Base-by-base conservation (phyloP, 2,329 filamentous ascomycete genomes). In the Teratosphaeria zuluensis region DNA sequence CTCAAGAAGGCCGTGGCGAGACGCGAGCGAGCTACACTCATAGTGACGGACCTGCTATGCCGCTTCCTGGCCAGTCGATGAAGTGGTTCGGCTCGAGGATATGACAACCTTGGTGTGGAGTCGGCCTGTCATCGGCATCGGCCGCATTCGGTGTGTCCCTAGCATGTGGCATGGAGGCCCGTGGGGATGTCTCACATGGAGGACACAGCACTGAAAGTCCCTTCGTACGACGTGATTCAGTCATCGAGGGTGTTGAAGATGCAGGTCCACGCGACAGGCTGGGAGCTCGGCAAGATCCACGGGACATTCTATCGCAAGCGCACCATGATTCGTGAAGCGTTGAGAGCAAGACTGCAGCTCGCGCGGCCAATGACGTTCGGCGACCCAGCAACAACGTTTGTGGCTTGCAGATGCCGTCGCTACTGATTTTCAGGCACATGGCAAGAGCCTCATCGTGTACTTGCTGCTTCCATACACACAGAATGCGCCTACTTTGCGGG, bases 211-310 rank as follows among this genome's bases (percentile, higher is more conserved):
- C 24, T 2, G 4, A 28, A 28, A 28, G 24, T 28, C 24, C 24
- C 24, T 28, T 28, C 24, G 24, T 28, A 28, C 24, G 24, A 28
- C 24, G 24, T 28, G 24, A 28, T 28, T 28, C 4, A 2, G 24
- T 28, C 24, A 28, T 28, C 24, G 24, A 28, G 24, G 4, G 78
- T 35, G 4, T 54, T 24, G 35, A 56, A 48, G 46, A 56, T 59
- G 24, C 33, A 35, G 16, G 38, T 46, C 2, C 38, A n/a, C 14
- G 5, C 16, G 38, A 16, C 38, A 16, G 38, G 16, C 12, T 16
- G 38, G 38, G 38, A 46, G 5, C 2, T 46, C 38, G 16, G 38
- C 38, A 16, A 19, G 16, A 46, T 46, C 12, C 2, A 46, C 16
- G 16, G 38, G 14, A 14, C 38, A 46, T 46, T 16, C 2, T 19